Evolutionary conservation across 257 asterid genomes (phyloP).

Genomic region (Rubia yunnanensis): DNA sequence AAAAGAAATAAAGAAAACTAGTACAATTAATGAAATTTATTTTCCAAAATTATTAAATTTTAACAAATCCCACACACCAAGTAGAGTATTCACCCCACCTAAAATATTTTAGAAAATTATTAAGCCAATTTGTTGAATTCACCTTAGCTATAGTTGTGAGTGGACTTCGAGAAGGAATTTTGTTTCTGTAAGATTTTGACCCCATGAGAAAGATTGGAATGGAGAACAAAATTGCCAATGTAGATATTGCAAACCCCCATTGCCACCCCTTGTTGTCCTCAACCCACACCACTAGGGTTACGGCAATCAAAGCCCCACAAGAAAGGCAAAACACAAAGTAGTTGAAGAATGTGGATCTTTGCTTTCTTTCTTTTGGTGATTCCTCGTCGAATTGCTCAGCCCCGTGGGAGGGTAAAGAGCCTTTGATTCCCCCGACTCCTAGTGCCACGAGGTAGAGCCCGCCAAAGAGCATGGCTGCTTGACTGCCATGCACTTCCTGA

Average conservation of each 20-base stretch:
- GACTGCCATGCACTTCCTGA: slow-evolving; percentile 50
- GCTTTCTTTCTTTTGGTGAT: slow-evolving; percentile 57
- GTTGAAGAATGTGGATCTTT: slow-evolving; percentile 71
- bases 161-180: slow-evolving; percentile 63
- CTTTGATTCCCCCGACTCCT: slow-evolving; percentile 86
- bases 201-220: slow-evolving; percentile 55
- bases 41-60: too few species aligned
- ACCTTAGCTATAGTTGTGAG: slow-evolving; percentile 51
- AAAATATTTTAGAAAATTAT: too few species aligned
- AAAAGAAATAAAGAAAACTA: too few species aligned
- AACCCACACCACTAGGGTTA: slow-evolving; percentile 68
- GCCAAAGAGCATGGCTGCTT: slow-evolving; percentile 55
- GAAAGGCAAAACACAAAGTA: slow-evolving; percentile 67
- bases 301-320: slow-evolving; percentile 65
- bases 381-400: slow-evolving; percentile 70
- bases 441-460: slow-evolving; percentile 73
- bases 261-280: slow-evolving; percentile 93
- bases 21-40: too few species aligned
- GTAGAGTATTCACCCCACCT: too few species aligned
- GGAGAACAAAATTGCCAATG: slow-evolving; percentile 49
- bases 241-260: slow-evolving; percentile 83
- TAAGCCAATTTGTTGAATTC: too few species aligned
- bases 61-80: too few species aligned
- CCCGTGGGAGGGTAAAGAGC: slow-evolving; percentile 66
- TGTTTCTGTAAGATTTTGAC: slow-evolving; percentile 51